Base-by-base conservation (phyloP, 2,329 filamentous ascomycete species). In the Ophiostoma himal-ulmi region DNA sequence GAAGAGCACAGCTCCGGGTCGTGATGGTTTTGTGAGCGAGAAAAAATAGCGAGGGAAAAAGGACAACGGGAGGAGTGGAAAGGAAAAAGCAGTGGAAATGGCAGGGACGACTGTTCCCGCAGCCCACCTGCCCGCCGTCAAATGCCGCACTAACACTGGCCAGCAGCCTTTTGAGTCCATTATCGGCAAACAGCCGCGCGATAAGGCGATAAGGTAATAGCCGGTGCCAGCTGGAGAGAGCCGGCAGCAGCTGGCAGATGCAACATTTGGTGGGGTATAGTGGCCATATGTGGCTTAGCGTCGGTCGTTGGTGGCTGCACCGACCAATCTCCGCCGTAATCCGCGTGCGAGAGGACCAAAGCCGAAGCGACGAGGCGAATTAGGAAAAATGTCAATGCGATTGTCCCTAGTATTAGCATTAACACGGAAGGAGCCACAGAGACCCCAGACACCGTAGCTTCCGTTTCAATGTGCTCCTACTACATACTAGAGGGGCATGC, bases 321-420 rank as follows among this genome's bases (percentile, higher is more conserved):
- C 72, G 70, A 72, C 66, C 72, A 72, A 74, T 71, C 73, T 74
- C 73, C 72, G 72, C 72, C 73, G 71, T 70, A 70, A 62, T 72
- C 73, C 72, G 73, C 69, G 17, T 57, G 17, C 20, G 22, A 17
- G 30, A n/a, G 17, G 22, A 52, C 52, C 71, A 70, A 71, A 62
- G 70, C 68, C 69, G 65, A 71, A 60, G 37, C 65, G 26, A 64
- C 36, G 20, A 67, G 57, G 11, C 68, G 64, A 14, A 48, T n/a
- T n/a, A 70, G 39, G 52, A 48, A 60, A 37, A 64, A 20, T 36
- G 52, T 13, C 11, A 57, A 57, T 48, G 22, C 52, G 26, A 57
- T 14, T 57, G 52, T 48, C 44, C 17, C 44, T 20, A 48, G 44
- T 48, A 48, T 48, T 48, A 48, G 20, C 52, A 26, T 57, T 30